Percentiles rank a stretch among this genome's conserved stretches.
Conservation (phyloP, 2,329 filamentous ascomycete species). For the Nigrospora osmanthi region DNA sequence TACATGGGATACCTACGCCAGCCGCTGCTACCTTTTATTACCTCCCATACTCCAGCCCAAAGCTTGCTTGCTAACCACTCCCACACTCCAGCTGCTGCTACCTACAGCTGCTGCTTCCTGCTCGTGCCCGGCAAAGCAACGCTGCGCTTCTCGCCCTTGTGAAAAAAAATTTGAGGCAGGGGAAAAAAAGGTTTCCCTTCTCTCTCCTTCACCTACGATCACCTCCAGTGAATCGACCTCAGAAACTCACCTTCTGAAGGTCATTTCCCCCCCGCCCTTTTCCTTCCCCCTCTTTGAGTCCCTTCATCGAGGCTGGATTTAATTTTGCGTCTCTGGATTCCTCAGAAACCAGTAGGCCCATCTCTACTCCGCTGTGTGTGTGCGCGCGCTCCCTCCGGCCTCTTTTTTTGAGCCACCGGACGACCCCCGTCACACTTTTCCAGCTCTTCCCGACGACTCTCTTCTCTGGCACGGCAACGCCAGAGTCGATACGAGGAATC, state of each 20-base stretch:
- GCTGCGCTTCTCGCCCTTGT: too few species aligned
- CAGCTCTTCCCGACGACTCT: not conserved
- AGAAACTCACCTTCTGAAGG: conserved; percentile 1
- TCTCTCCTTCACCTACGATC: not conserved
- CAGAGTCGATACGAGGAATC: too few species aligned
- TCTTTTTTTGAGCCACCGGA: not conserved
- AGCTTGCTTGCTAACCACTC: too few species aligned
- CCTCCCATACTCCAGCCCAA: too few species aligned
- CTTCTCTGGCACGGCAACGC: too few species aligned
- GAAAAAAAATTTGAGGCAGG: conserved; percentile 2
- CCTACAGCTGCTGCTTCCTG: too few species aligned
- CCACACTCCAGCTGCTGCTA: too few species aligned
- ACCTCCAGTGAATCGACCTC: conserved; percentile 1
- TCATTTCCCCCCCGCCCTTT: not conserved
- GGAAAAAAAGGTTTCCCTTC: not conserved
- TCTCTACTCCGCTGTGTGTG: not conserved
- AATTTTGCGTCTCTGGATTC: conserved; percentile 1
- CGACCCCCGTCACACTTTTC: not conserved
- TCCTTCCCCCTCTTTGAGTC: not conserved
- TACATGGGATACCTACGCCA: too few species aligned
- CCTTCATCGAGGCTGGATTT: conserved; percentile 1
- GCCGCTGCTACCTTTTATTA: too few species aligned
- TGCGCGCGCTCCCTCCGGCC: not conserved
- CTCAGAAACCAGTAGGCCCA: not conserved
- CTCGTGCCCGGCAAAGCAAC: too few species aligned